A percentile compares a stretch with the other conserved stretches of the same genome.
phyloP scores from a whole-genome alignment of 257 asterid species.

The Scutellaria baicalensis region DNA sequence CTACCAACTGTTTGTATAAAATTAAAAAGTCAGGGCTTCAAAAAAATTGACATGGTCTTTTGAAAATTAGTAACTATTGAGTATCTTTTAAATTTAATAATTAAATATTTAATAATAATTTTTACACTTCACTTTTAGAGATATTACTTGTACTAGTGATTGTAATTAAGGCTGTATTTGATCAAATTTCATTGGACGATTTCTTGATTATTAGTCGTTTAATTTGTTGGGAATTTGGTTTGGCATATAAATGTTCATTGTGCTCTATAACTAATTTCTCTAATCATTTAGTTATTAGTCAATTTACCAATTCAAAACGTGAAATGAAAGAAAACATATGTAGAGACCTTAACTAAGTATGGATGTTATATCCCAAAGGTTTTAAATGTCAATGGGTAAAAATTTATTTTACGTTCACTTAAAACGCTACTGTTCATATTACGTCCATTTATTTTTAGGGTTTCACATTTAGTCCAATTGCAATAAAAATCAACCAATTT shows the following conservation, averaged over 20 bases:
- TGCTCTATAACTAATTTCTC: constrained; percentile 17
- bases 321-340: constrained; percentile 14
- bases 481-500: no score
- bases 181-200: constrained; percentile 12
- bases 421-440: no score
- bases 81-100: background rate
- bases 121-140: background rate
- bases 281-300: constrained; percentile 25
- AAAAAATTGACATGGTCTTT: no score
- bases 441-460: no score
- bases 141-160: background rate
- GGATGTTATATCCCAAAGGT: background rate
- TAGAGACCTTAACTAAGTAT: background rate
- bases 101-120: background rate
- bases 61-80: background rate
- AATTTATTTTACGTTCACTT: no score
- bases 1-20: no score
- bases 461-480: no score
- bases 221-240: constrained; percentile 27
- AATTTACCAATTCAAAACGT: constrained; percentile 14
- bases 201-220: constrained; percentile 18
- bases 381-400: background rate
- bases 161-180: background rate
- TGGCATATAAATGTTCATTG: constrained; percentile 28
- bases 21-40: no score